Evolutionary conservation across 2,329 filamentous ascomycete species (phyloP).

Genomic region (Aspergillus viridinutans): DNA sequence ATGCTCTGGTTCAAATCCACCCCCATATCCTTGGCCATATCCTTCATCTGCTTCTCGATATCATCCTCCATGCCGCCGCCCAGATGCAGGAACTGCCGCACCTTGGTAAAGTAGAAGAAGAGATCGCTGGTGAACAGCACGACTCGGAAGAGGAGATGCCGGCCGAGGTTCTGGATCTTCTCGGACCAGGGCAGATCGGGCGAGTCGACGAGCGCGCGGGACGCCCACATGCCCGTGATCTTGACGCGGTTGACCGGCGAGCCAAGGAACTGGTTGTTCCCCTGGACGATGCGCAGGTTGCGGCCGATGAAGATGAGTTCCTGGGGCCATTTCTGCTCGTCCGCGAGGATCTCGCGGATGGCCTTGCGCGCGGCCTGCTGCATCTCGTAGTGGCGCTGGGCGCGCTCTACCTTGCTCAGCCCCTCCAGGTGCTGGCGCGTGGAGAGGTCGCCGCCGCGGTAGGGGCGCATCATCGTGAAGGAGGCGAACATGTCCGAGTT

Average conservation of each 20-base stretch:
- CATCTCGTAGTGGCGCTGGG: constrained; percentile 68
- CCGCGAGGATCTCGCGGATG: constrained; percentile 74
- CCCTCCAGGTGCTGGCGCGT: constrained; percentile 56
- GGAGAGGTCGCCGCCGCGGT: constrained; percentile 73
- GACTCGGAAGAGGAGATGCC: constrained; percentile 75
- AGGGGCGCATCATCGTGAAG: constrained; percentile 83
- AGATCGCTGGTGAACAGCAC: constrained; percentile 74
- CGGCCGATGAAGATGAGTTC: constrained; percentile 89
- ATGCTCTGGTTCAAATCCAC: constrained; percentile 84
- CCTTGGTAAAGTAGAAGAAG: constrained; percentile 74
- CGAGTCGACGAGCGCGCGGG: constrained; percentile 73
- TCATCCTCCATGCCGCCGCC: constrained; percentile 92
- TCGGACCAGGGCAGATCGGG: constrained; percentile 59
- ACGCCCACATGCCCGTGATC: constrained; percentile 89
- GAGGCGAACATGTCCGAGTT: constrained; percentile 88
- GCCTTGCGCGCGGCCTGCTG: constrained; percentile 67
- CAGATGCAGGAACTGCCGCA: constrained; percentile 70
- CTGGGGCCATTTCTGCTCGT: constrained; percentile 84
- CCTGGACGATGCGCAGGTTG: constrained; percentile 89
- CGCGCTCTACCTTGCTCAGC: constrained; percentile 51
- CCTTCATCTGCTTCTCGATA: constrained; percentile 80
- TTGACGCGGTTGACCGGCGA: constrained; percentile 88
- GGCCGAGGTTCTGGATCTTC: constrained; percentile 65
- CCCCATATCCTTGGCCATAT: constrained; percentile 85
- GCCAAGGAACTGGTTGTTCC: constrained; percentile 86